A percentile compares a stretch with the other conserved stretches of the same genome.
Conservation (phyloP, 306 rosid species). For the Acacia melanoxylon region DNA sequence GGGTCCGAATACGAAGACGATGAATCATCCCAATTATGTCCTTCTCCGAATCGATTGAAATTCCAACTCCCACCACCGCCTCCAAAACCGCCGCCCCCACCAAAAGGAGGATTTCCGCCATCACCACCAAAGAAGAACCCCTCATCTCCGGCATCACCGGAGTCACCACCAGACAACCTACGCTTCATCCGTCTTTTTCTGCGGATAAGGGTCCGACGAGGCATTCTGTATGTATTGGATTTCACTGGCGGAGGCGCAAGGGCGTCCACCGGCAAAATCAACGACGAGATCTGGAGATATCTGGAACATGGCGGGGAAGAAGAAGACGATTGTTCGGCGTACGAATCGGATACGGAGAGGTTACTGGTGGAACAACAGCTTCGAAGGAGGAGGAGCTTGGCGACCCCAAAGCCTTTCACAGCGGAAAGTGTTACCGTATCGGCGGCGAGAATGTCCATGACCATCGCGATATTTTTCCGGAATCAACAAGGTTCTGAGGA, state of each 20-base stretch:
- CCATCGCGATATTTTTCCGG: constrained; percentile 15
- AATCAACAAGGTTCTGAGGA: neutral
- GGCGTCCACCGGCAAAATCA: constrained; percentile 57
- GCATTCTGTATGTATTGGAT: constrained; percentile 36
- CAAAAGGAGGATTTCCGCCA: constrained; percentile 44
- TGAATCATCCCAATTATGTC: constrained; percentile 63
- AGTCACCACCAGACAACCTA: constrained; percentile 47
- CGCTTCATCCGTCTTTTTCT: constrained; percentile 69
- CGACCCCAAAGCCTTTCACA: constrained; percentile 52
- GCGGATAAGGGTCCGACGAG: constrained; percentile 57
- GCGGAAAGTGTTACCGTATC: constrained; percentile 52
- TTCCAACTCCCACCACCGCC: constrained; percentile 77
- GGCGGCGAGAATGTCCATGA: constrained; percentile 54
- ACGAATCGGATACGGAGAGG: constrained; percentile 32
- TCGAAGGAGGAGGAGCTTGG: constrained; percentile 47
- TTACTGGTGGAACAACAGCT: neutral
- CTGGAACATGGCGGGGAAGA: constrained; percentile 14
- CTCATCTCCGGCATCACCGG: constrained; percentile 45
- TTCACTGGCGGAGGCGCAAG: constrained; percentile 76
- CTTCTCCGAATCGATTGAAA: constrained; percentile 62
- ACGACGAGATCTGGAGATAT: constrained; percentile 57
- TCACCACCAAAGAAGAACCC: constrained; percentile 58
- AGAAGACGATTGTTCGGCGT: constrained; percentile 6
- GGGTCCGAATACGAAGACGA: constrained; percentile 70
- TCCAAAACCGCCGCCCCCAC: constrained; percentile 43